A percentile compares a stretch with the other conserved stretches of the same genome.
These are phyloP conservation scores for Globisporangium nagaii DNA, from an alignment of 352 stramenopile species.

Conservation along the genomic window DNA sequence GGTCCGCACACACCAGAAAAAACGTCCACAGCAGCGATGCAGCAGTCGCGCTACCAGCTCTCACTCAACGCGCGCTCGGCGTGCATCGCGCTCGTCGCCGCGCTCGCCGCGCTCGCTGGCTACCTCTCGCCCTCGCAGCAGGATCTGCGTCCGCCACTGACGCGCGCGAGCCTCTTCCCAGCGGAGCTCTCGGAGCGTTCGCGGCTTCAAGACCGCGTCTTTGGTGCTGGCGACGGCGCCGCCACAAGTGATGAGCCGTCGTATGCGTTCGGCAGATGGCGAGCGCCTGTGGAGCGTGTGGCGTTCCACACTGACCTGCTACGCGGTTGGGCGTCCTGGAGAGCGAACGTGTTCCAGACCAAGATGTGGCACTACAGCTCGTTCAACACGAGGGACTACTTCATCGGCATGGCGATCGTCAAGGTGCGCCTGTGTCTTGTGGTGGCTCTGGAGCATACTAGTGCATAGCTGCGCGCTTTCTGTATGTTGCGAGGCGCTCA, in stretches of 20 bases:
- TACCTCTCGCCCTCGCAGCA: conserved; percentile 20
- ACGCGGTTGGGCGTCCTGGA: neutral
- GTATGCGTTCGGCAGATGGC: conserved; percentile 34
- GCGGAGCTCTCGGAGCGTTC: conserved; percentile 3
- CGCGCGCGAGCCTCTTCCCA: conserved; percentile 23
- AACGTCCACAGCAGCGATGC: neutral
- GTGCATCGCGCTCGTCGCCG: neutral
- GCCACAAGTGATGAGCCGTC: neutral
- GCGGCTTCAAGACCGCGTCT: conserved; percentile 16
- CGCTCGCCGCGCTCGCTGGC: conserved; percentile 16
- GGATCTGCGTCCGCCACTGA: conserved; percentile 15
- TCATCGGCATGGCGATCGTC: conserved; percentile 34
- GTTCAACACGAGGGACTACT: conserved; percentile 27
- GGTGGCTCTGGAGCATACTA: too few species aligned
- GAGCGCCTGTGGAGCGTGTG: conserved; percentile 13
- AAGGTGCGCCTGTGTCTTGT: too few species aligned
- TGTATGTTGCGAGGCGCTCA: too few species aligned
- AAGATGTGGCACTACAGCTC: conserved; percentile 47
- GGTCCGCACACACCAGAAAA: too few species aligned
- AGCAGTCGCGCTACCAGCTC: conserved; percentile 1
- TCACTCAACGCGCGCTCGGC: conserved; percentile 3
- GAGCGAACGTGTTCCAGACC: conserved; percentile 15
- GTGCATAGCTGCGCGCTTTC: too few species aligned
- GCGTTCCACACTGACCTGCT: conserved; percentile 24
- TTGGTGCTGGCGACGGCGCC: neutral